These are phyloP conservation scores for Mucuna pruriens DNA, from an alignment of 306 rosid genomes.

Conservation along the genomic window DNA sequence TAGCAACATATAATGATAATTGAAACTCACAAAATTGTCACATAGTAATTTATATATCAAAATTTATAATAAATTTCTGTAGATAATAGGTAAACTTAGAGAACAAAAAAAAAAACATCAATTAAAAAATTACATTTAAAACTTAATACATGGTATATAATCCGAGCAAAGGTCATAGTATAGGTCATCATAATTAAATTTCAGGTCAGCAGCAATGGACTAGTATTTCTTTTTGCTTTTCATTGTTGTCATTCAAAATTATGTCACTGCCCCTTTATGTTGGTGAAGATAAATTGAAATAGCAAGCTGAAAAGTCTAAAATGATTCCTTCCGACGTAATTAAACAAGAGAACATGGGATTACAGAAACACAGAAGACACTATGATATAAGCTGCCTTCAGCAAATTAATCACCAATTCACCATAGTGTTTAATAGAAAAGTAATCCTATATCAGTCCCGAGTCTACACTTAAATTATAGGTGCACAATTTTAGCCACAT, in stretches of 20 bases:
- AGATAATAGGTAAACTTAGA: background rate
- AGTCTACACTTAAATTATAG: background rate
- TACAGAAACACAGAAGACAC: constrained; percentile 4
- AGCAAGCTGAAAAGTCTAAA: constrained; percentile 2
- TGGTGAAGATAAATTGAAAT: background rate
- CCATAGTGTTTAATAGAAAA: constrained; percentile 11
- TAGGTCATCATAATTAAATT: constrained; percentile 3
- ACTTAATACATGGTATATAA: constrained; percentile 1
- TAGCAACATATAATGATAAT: constrained; percentile 17
- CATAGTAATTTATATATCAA: background rate
- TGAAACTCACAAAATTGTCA: background rate
- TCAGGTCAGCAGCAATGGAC: background rate
- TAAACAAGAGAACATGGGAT: background rate
- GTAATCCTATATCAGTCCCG: background rate
- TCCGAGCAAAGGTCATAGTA: background rate
- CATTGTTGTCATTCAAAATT: background rate
- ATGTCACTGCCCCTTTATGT: background rate
- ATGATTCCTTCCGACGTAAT: background rate
- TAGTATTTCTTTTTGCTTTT: background rate
- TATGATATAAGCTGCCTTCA: background rate
- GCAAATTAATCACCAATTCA: constrained; percentile 9
- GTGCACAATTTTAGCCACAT: constrained; percentile 9
- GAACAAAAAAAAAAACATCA: constrained; percentile 5
- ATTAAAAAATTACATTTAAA: background rate
- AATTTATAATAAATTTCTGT: constrained; percentile 4